phyloP scores from a whole-genome alignment of 2,329 filamentous ascomycete species.

The Elsinoe ampelina region DNA sequence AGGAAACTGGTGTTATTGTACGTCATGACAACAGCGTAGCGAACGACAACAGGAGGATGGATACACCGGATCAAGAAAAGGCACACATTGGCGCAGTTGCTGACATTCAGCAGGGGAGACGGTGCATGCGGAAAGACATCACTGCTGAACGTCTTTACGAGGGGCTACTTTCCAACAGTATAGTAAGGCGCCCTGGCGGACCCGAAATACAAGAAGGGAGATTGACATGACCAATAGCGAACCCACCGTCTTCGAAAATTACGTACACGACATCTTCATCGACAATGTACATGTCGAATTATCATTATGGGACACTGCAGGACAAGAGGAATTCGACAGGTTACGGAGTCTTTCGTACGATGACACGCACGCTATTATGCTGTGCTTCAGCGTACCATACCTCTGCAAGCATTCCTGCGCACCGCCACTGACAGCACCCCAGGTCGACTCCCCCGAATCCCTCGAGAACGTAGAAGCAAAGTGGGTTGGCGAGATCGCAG shows the following conservation, averaged over 20 bases:
- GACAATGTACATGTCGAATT: conserved; percentile 95
- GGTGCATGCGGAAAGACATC: conserved; percentile 97
- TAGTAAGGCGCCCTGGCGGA: conserved; percentile 50
- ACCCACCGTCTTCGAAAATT: conserved; percentile 97
- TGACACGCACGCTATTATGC: conserved; percentile 97
- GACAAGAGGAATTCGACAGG: conserved; percentile 97
- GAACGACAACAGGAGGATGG: conserved; percentile 3
- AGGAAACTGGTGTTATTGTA: conserved; percentile 93
- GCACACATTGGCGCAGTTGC: conserved; percentile 18
- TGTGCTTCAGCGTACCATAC: conserved; percentile 72
- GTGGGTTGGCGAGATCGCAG: conserved; percentile 95
- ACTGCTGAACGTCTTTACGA: conserved; percentile 92
- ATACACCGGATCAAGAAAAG: conserved; percentile 17
- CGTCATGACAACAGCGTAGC: conserved; percentile 27
- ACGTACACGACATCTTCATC: conserved; percentile 98
- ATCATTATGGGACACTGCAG: conserved; percentile 95
- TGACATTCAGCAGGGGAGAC: conserved; percentile 57
- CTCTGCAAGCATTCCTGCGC: not conserved
- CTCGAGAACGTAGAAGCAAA: conserved; percentile 98
- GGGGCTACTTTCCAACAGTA: conserved; percentile 96
- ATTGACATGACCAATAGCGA: conserved; percentile 46
- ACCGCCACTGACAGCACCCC: not conserved
- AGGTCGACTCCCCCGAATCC: conserved; percentile 87
- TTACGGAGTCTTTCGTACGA: conserved; percentile 92
- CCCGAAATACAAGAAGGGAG: not conserved